These are phyloP conservation scores for Aspergillus proliferans DNA, from an alignment of 2,329 filamentous ascomycete genomes.

Conservation along the genomic window DNA sequence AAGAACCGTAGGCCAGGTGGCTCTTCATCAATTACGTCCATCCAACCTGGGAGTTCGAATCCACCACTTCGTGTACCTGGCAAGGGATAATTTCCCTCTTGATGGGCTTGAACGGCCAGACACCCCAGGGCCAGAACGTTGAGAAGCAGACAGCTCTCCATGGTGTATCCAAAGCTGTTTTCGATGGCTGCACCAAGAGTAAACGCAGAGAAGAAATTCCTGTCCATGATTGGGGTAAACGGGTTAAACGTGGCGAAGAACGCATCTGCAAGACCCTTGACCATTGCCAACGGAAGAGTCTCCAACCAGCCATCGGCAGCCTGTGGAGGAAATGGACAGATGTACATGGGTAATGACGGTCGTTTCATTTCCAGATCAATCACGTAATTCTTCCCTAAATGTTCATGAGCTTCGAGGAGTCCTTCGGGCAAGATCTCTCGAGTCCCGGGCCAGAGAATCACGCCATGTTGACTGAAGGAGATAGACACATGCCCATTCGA, in stretches of 20 bases:
- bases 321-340: slow-evolving; percentile 30
- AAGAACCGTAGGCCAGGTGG: slow-evolving; percentile 48
- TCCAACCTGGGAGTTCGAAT: slow-evolving; percentile 35
- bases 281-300: slow-evolving; percentile 41
- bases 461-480: slow-evolving; percentile 48
- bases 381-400: slow-evolving; percentile 45
- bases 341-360: slow-evolving; percentile 38
- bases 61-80: slow-evolving; percentile 30
- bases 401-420: slow-evolving; percentile 32
- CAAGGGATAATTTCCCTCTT: slow-evolving; percentile 44
- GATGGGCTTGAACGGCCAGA: slow-evolving; percentile 44
- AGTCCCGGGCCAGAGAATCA: slow-evolving; percentile 46
- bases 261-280: slow-evolving; percentile 48
- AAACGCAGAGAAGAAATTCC: slow-evolving; percentile 46
- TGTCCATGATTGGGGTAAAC: slow-evolving; percentile 48
- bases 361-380: slow-evolving; percentile 45
- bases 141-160: slow-evolving; percentile 48
- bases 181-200: slow-evolving; percentile 46
- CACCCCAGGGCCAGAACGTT: slow-evolving; percentile 49
- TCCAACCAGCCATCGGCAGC: slow-evolving; percentile 41
- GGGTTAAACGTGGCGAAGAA: slow-evolving; percentile 53
- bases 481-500: slow-evolving; percentile 32
- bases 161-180: slow-evolving; percentile 46
- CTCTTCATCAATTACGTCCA: slow-evolving; percentile 33
- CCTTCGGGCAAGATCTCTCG: slow-evolving; percentile 38